phyloP scores from a whole-genome alignment of 2,329 filamentous ascomycete species.

The Zasmidium angulare region DNA sequence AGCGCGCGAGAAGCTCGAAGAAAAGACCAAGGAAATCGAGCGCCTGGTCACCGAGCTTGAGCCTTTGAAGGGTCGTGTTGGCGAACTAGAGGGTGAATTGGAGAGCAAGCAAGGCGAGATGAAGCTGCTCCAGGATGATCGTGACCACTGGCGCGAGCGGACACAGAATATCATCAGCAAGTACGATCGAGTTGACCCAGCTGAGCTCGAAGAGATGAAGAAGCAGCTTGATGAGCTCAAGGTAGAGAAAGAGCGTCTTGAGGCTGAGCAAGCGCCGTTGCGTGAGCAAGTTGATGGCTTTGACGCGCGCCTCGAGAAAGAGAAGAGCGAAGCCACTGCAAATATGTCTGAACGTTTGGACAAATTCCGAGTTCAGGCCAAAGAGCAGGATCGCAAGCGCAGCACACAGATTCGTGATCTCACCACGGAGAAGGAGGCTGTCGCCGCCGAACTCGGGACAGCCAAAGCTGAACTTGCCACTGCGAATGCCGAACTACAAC shows the following conservation, averaged over 20 bases:
- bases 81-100: slow-evolving; percentile 78
- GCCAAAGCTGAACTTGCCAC: slow-evolving; percentile 19
- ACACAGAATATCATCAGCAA: slow-evolving; percentile 94
- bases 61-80: slow-evolving; percentile 76
- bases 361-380: slow-evolving; percentile 43
- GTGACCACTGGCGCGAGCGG: slow-evolving; percentile 92
- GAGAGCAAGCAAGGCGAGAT: slow-evolving; percentile 84
- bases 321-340: slow-evolving; percentile 30
- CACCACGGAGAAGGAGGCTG: slow-evolving; percentile 62
- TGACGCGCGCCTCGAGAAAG: slow-evolving; percentile 43
- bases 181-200: slow-evolving; percentile 91
- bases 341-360: slow-evolving; percentile 18
- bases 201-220: slow-evolving; percentile 87
- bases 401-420: slow-evolving; percentile 60
- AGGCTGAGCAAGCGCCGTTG: slow-evolving; percentile 52
- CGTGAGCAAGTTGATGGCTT: slow-evolving; percentile 51
- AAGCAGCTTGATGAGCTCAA: slow-evolving; percentile 62
- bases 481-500: slow-evolving; percentile 56
- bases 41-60: slow-evolving; percentile 73
- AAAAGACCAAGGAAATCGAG: slow-evolving; percentile 73
- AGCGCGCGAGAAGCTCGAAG: slow-evolving; percentile 70
- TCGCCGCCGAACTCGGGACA: slow-evolving; percentile 24
- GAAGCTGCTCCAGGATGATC: slow-evolving; percentile 83
- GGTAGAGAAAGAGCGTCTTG: slow-evolving; percentile 55
- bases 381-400: slow-evolving; percentile 62